These are phyloP conservation scores for Fusarium praegraminearum DNA, from an alignment of 2,329 filamentous ascomycete species.

Conservation along the genomic window DNA sequence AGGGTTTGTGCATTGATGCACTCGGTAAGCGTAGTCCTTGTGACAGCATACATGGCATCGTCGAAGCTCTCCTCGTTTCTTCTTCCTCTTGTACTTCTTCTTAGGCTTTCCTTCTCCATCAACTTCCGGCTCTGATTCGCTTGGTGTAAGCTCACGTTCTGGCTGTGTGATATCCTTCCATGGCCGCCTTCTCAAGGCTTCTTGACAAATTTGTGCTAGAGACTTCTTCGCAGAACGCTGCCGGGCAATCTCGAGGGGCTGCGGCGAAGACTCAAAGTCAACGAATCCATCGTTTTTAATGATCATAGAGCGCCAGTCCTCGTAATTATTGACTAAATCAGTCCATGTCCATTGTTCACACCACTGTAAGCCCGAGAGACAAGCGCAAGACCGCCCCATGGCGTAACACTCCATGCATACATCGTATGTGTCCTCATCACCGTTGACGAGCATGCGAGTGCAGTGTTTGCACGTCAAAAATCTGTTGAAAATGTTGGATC, in stretches of 20 bases:
- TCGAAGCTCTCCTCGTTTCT: constrained; percentile 66
- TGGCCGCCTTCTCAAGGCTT: constrained; percentile 82
- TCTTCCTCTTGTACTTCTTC: constrained; percentile 68
- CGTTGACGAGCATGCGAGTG: constrained; percentile 72
- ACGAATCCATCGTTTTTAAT: constrained; percentile 77
- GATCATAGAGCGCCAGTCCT: constrained; percentile 83
- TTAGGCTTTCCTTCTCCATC: constrained; percentile 73
- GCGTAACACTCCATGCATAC: constrained; percentile 98
- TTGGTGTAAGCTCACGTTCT: constrained; percentile 59
- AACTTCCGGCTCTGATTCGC: constrained; percentile 68
- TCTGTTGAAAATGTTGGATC: constrained; percentile 96
- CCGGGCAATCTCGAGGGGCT: constrained; percentile 77
- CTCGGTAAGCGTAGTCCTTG: constrained; percentile 84
- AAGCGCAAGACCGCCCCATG: constrained; percentile 95
- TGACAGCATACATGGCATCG: constrained; percentile 87
- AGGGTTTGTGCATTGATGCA: constrained; percentile 79
- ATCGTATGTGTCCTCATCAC: constrained; percentile 88
- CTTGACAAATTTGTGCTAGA: constrained; percentile 92
- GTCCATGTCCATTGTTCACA: constrained; percentile 93
- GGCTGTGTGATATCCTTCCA: constrained; percentile 84
- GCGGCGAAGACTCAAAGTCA: constrained; percentile 73
- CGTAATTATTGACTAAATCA: constrained; percentile 81
- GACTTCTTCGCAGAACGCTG: constrained; percentile 78
- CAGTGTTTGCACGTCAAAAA: constrained; percentile 94
- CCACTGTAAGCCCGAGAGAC: constrained; percentile 87